These are phyloP conservation scores for Aspergillus novoparasiticus DNA, from an alignment of 2,329 filamentous ascomycete genomes.

Conservation along the genomic window DNA sequence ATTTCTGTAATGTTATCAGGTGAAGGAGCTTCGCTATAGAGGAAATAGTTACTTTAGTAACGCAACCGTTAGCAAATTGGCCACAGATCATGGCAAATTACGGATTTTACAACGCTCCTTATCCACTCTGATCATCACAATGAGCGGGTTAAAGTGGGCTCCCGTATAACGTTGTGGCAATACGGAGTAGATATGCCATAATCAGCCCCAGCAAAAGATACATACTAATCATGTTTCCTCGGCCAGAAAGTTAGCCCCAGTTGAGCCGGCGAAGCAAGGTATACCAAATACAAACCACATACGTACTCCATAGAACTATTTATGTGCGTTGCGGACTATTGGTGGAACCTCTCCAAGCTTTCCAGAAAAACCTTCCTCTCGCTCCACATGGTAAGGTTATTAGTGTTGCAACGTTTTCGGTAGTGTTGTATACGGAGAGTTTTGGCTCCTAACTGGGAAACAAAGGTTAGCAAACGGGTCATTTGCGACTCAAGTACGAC, in stretches of 20 bases:
- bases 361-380: neutral
- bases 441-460: too few relatives aligned
- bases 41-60: neutral
- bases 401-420: neutral
- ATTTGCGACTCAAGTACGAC: too few relatives aligned
- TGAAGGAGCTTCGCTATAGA: too few relatives aligned
- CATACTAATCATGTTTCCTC: neutral
- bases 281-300: neutral
- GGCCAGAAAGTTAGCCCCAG: neutral
- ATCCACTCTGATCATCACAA: neutral
- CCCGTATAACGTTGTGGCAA: neutral
- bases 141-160: neutral
- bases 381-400: too few relatives aligned
- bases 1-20: neutral
- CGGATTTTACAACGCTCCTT: neutral
- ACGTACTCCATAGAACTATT: neutral
- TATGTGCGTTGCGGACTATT: neutral
- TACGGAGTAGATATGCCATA: neutral
- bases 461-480: too few relatives aligned
- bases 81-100: neutral
- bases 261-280: neutral
- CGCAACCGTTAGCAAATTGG: neutral
- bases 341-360: neutral
- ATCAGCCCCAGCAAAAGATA: neutral
- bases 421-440: neutral